Percentiles rank a stretch among this genome's conserved stretches.
Conservation (phyloP, 192 early-diverging fungal species). For the Jimgerdemannia lactiflua region DNA sequence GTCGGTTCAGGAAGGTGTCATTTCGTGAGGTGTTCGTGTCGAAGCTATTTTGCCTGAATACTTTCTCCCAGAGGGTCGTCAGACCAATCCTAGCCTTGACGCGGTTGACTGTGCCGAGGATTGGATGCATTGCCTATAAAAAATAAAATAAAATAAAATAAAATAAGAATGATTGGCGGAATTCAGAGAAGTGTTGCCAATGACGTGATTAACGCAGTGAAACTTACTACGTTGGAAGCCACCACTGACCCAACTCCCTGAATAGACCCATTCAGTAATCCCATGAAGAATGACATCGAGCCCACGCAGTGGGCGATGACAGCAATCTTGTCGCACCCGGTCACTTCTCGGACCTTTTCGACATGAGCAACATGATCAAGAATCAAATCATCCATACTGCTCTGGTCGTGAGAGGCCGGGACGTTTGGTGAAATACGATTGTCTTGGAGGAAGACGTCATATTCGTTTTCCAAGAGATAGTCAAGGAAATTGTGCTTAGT, state of each 20-base stretch:
- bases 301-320: constrained; percentile 43
- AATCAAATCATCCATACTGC: constrained; percentile 18
- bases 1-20: too few species aligned
- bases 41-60: too few species aligned
- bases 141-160: too few species aligned
- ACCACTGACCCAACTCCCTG: constrained; percentile 39
- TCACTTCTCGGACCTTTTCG: constrained; percentile 26
- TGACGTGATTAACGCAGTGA: too few species aligned
- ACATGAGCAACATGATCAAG: constrained; percentile 33
- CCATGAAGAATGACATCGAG: constrained; percentile 34
- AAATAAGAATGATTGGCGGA: too few species aligned
- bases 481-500: constrained; percentile 35
- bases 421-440: constrained; percentile 29
- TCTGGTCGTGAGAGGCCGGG: constrained; percentile 23
- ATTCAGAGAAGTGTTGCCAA: too few species aligned
- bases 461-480: constrained; percentile 34
- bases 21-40: too few species aligned
- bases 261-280: constrained; percentile 36
- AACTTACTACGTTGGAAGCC: neutral
- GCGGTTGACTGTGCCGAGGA: too few species aligned
- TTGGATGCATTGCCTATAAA: too few species aligned
- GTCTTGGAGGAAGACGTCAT: constrained; percentile 44
- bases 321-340: constrained; percentile 34
- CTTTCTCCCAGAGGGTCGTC: too few species aligned
- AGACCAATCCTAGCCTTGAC: too few species aligned